Conservation (phyloP, 768 basidiomycete genomes). For the Favolaschia claudopus region DNA sequence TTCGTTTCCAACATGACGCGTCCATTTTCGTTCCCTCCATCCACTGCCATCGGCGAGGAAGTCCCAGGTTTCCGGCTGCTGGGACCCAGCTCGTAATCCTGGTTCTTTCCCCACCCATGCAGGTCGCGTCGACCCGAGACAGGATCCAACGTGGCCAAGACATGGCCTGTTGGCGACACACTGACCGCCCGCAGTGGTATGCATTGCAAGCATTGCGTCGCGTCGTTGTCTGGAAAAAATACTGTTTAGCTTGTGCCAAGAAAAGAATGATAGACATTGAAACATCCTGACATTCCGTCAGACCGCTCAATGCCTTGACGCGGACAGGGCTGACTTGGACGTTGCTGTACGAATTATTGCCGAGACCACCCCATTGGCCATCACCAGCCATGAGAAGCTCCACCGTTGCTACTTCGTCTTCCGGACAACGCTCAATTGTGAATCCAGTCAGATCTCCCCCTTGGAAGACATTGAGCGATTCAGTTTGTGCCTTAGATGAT, state of each 20-base stretch:
- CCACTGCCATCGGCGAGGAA: conserved; percentile 60
- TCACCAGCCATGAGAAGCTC: conserved; percentile 81
- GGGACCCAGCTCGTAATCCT: conserved; percentile 78
- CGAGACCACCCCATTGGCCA: conserved; percentile 84
- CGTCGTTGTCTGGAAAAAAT: conserved; percentile 68
- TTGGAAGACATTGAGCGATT: conserved; percentile 30
- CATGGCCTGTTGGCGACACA: conserved; percentile 79
- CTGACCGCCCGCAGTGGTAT: conserved; percentile 69
- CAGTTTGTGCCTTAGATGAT: background rate
- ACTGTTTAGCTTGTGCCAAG: background rate
- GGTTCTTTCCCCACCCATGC: conserved; percentile 76
- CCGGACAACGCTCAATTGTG: conserved; percentile 61
- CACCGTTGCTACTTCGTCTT: conserved; percentile 34
- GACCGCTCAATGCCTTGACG: conserved; percentile 81
- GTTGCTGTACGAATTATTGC: conserved; percentile 71
- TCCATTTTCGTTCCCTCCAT: conserved; percentile 54
- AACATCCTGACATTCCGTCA: conserved; percentile 86
- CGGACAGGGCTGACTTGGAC: conserved; percentile 74
- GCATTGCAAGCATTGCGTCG: conserved; percentile 62
- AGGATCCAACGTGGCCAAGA: conserved; percentile 77
- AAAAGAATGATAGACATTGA: background rate
- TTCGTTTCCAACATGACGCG: conserved; percentile 65
- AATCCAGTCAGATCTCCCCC: conserved; percentile 85
- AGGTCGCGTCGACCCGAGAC: conserved; percentile 68
- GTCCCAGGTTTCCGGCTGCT: conserved; percentile 73